Base-by-base conservation (phyloP, 805 yeast genomes). In the Candida koratica region DNA sequence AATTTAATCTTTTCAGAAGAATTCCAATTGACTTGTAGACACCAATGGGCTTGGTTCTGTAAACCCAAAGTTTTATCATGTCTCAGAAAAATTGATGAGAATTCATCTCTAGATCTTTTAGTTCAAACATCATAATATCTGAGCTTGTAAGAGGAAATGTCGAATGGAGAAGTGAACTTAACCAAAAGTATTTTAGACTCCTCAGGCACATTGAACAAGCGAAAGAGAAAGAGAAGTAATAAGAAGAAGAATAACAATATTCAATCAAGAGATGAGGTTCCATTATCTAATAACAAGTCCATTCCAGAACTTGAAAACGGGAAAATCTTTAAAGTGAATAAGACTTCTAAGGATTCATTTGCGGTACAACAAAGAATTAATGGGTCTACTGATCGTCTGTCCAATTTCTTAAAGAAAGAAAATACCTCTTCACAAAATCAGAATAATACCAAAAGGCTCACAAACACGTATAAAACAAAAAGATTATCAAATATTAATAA, bases 141-240 rank as follows among this genome's bases (percentile, higher is more conserved):
- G 9, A 6, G 14, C 10, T 12, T 5, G 3, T 17, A 13, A 19
- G 3, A 6, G 19, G n/a, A 13, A 7, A 36, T 36, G 39, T 25
- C 39, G 9, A 31, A 20, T 15, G 14, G 26, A 15, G 31, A 25
- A 15, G 31, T 30, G 6, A 25, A 36, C 12, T 42, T 45, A 43
- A 43, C 51, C 5, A 42, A 39, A 34, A 42, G 34, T 20, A 34
- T 43, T 7, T 32, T 29, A 17, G 43, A 41, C 28, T 32, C 29
- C 7, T 33, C 39, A 13, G 38, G 20, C 4, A 23, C 20, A 16
- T 24, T 29, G 3, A 29, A 29, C n/a, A 42, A 27, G 15, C 23
- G 32, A 31, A 56, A 52, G 49, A 56, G 65, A 48, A 57, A 52
- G 49, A 59, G 64, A 54, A 41, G 42, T 25, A 51, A 52, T 27